Evolutionary conservation across 139 green algal genomes (phyloP), one percentile per base, ranked within the genome.

Genomic region (Coelastrella sp.): DNA sequence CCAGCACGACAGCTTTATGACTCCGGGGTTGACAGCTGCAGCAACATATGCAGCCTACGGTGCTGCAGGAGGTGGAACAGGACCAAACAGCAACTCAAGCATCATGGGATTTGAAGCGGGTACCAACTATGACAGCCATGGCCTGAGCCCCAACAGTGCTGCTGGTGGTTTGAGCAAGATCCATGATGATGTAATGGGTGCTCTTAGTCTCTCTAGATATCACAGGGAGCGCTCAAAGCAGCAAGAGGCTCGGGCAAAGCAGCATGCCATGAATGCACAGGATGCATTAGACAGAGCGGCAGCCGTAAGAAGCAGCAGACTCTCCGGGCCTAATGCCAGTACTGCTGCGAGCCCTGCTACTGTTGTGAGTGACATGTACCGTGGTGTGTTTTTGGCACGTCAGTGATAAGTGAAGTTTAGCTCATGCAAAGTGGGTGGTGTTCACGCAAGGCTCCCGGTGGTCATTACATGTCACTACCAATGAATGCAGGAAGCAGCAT

Each of bases 161-260:
- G 64, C 16, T 47, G 20, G 22, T 17, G 71, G 85, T 11, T 3
- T 89, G 73, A 57, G 14, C 17, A 22, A 64, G 4, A 22, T 83
- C n/a, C n/a, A 57, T 8, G 58, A 74, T 64, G 85, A 89, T 73
- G 73, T 89, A 13, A 68, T 89, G 85, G 85, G 85, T 13, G 85
- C 86, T 7, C 60, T 90, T 13, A 90, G 86, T 47, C 76, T 90
- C 4, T 90, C 87, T 3, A 74, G 87, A 0, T 75, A 73, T 14
- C 91, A 93, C 83, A 80, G 66, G 32, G 75, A 93, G 6, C 82
- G 91, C 56, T 89, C 75, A 6, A 61, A 88, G 76, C 87, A 76
- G 64, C 91, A 93, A 76, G 91, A 93, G 82, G 91, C 87, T 60
- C 56, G 85, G 7, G 91, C 91, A 19, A 85, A 89, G 68, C 91